Percentiles rank a stretch among this genome's conserved stretches.
Conservation (phyloP, 2,329 filamentous ascomycete genomes). For the Penicillium sclerotigenum region DNA sequence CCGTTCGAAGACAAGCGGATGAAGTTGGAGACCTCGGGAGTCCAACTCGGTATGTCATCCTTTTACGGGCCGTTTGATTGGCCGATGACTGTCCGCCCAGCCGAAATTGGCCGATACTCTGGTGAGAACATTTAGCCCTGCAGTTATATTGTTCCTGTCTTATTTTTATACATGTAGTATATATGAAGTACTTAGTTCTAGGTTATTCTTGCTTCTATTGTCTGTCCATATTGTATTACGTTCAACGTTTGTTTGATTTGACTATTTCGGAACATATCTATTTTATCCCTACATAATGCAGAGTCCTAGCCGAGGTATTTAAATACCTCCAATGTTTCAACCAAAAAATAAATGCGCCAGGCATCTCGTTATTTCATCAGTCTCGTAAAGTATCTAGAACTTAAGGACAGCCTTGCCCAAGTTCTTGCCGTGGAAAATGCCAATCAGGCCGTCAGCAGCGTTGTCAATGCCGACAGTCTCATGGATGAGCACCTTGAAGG, state of each 20-base stretch:
- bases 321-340: not conserved
- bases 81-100: conserved; percentile 33
- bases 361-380: conserved; percentile 14
- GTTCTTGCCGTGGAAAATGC: conserved; percentile 74
- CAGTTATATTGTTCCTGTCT: conserved; percentile 4
- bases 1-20: conserved; percentile 23
- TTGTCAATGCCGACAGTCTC: conserved; percentile 76
- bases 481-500: conserved; percentile 66
- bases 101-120: conserved; percentile 39
- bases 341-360: conserved; percentile 5
- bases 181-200: not conserved
- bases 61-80: conserved; percentile 38
- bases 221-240: not conserved
- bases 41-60: conserved; percentile 41
- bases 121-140: conserved; percentile 19
- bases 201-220: not conserved
- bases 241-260: not conserved
- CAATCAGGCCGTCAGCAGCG: conserved; percentile 68
- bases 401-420: conserved; percentile 82
- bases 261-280: not conserved
- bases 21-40: conserved; percentile 41
- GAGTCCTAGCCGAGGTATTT: conserved; percentile 18
- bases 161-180: not conserved
- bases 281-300: not conserved
- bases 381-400: conserved; percentile 46